Evolutionary conservation across 2,329 filamentous ascomycete genomes (phyloP).

Genomic region (Botrytis squamosa): DNA sequence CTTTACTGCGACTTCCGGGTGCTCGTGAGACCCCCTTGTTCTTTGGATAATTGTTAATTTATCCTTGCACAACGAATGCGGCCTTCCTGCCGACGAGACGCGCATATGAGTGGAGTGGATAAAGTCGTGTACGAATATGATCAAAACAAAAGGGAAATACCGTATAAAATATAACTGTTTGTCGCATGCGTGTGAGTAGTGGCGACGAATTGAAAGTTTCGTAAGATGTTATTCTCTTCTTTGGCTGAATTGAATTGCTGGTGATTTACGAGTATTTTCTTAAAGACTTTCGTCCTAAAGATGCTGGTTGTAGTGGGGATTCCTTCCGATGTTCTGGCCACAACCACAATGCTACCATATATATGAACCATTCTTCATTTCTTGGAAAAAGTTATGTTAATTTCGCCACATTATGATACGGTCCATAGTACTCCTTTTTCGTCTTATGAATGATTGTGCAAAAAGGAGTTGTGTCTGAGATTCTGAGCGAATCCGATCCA

Average conservation of each 20-base stretch:
- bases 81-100: slow-evolving; percentile 19
- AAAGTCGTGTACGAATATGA: slow-evolving; percentile 3
- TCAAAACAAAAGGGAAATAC: neutral
- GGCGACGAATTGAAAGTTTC: slow-evolving; percentile 3
- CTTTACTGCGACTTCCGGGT: slow-evolving; percentile 1
- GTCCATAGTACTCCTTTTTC: neutral
- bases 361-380: neutral
- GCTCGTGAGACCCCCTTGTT: slow-evolving; percentile 10
- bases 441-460: neutral
- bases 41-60: slow-evolving; percentile 15
- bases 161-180: neutral
- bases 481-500: neutral
- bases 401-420: neutral
- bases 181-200: neutral
- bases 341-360: slow-evolving; percentile 13
- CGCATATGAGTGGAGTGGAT: slow-evolving; percentile 21
- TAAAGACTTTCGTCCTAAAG: neutral
- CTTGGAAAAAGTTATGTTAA: neutral
- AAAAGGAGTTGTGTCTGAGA: neutral
- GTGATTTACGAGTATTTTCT: slow-evolving; percentile 6
- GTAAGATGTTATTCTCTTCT: neutral
- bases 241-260: neutral
- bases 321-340: slow-evolving; percentile 16
- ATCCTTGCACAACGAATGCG: slow-evolving; percentile 21
- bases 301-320: neutral